Evolutionary conservation across 805 yeast species (phyloP), one percentile per base, ranked within the genome.

Genomic region (Kazachstania bromeliacearum): DNA sequence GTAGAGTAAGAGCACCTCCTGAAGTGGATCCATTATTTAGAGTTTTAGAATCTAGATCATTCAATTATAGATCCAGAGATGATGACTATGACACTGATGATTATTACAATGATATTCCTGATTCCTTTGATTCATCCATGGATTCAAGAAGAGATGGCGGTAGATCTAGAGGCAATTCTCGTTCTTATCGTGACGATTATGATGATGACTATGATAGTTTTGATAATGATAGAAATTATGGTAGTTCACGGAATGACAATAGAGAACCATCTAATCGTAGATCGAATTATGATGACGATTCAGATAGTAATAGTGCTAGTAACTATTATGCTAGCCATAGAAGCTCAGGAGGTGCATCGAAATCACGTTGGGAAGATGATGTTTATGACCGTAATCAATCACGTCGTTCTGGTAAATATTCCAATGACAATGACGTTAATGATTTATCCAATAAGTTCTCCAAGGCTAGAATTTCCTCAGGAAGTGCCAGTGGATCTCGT

Each of bases 1-100:
- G 98, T 27, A 73, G 81, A 46, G 84, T 89, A n/a, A 89, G 85
- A 33, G 75, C 95, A 3, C 97, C 97, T 2, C 85, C 95, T 20
- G 87, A 82, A 8, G 82, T 87, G 47, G 96, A 87, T 44, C 72
- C 92, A 4, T 70, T 89, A 45, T 77, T 85, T 75, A 72, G 94
- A 51, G 81, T 89, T 12, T 70, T 89, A 44, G 89, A 87, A 45
- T 76, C 92, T 21, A 72, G 88, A 47, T 95, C 85, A 1, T 92
- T 89, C 68, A 71, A 71, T 44, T 69, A 68, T 56, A 67, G 73
- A 53, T 30, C 45, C 6, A 64, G 69, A 38, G 66, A 62, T 34
- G 63, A 59, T 35, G 72, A 69, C 35, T 77, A 74, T 48, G 82
- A 78, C 39, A 74, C 75, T 51, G 75, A 79, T 52, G 52, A 94